These are phyloP conservation scores for Coelastrella sp. DNA, from an alignment of 139 green algal species.

Conservation along the genomic window DNA sequence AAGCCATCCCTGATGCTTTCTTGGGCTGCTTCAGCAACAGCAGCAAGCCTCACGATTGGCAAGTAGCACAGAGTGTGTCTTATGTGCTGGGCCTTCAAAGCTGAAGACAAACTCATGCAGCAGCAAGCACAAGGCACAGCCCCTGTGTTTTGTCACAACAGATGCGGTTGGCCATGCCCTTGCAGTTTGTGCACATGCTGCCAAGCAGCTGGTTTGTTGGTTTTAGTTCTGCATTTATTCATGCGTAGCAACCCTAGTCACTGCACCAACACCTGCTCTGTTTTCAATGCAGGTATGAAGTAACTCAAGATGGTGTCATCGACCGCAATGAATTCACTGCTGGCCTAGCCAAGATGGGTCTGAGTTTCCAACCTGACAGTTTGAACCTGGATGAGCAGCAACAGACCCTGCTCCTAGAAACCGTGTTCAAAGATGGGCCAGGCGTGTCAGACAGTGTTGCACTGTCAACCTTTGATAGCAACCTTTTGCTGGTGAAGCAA, in stretches of 20 bases:
- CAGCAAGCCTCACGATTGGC: slow-evolving; percentile 9
- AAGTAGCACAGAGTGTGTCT: neutral
- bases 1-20: slow-evolving; percentile 46
- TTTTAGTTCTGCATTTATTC: neutral
- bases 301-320: slow-evolving; percentile 45
- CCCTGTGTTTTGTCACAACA: no score
- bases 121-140: neutral
- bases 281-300: slow-evolving; percentile 43
- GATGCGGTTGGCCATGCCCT: no score
- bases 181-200: no score
- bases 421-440: slow-evolving; percentile 6
- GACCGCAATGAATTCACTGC: slow-evolving; percentile 49
- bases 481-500: slow-evolving; percentile 11
- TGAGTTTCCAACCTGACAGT: slow-evolving; percentile 22
- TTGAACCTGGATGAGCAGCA: slow-evolving; percentile 24
- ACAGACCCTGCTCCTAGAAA: slow-evolving; percentile 2
- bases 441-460: neutral
- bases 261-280: neutral
- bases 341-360: slow-evolving; percentile 32
- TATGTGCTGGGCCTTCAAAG: neutral
- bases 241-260: neutral
- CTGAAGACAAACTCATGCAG: neutral
- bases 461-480: slow-evolving; percentile 19
- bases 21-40: slow-evolving; percentile 21
- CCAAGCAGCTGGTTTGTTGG: neutral